A percentile compares a stretch with the other conserved stretches of the same genome.
Evolutionary conservation across 805 yeast species (phyloP).

Genomic region (Zygoascus tannicola): DNA sequence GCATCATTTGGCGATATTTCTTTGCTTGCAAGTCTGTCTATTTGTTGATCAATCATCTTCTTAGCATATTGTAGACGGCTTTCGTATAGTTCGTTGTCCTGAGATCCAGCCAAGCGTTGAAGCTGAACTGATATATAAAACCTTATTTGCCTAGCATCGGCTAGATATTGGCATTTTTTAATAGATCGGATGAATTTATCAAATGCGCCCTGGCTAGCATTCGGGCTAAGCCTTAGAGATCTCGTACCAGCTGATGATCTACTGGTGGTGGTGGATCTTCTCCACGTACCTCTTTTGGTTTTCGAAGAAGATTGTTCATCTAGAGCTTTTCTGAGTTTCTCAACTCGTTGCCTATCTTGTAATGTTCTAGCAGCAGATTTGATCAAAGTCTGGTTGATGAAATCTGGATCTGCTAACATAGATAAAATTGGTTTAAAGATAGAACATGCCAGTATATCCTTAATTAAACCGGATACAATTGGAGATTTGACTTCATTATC

Average conservation of each 20-base stretch:
- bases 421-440: conserved; percentile 43
- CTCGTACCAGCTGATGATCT: background rate
- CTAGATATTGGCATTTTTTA: conserved; percentile 27
- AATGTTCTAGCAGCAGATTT: conserved; percentile 52
- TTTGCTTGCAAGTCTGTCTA: conserved; percentile 20
- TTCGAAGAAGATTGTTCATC: conserved; percentile 27
- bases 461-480: conserved; percentile 40
- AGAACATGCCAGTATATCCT: conserved; percentile 55
- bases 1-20: background rate
- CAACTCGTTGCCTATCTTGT: conserved; percentile 66
- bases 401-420: conserved; percentile 62
- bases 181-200: conserved; percentile 34
- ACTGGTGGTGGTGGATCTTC: conserved; percentile 1
- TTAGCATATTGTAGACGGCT: conserved; percentile 28
- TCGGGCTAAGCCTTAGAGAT: conserved; percentile 29
- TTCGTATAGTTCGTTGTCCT: conserved; percentile 28
- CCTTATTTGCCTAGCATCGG: conserved; percentile 41
- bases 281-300: background rate
- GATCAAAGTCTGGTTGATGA: conserved; percentile 59
- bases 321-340: conserved; percentile 58
- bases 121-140: conserved; percentile 41
- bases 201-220: conserved; percentile 34
- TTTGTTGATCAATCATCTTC: conserved; percentile 23
- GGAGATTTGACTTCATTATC: conserved; percentile 36
- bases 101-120: conserved; percentile 23